Conservation (phyloP, 176 grass and related monocot genomes). For the Cenchrus fungigraminus region DNA sequence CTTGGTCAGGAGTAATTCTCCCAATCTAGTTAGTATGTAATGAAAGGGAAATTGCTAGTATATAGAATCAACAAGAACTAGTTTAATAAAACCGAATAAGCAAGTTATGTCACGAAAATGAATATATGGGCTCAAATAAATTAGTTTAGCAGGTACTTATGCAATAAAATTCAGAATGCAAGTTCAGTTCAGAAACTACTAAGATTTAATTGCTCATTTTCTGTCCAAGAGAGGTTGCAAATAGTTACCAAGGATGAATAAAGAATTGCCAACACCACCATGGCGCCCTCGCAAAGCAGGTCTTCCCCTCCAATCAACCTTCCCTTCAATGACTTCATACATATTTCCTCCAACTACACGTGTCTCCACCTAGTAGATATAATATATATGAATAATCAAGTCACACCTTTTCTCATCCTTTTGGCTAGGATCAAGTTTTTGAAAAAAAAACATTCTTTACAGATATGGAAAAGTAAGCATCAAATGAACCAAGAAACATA, state of each 20-base stretch:
- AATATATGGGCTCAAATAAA: background rate
- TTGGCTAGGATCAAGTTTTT: slow-evolving; percentile 12
- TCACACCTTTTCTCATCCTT: background rate
- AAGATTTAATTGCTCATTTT: background rate
- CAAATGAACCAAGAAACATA: background rate
- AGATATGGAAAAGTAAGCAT: background rate
- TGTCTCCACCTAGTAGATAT: slow-evolving; percentile 20
- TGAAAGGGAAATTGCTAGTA: background rate
- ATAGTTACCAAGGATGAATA: slow-evolving; percentile 52
- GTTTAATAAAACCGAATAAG: background rate
- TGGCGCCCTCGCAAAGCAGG: slow-evolving; percentile 53
- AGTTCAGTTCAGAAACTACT: background rate
- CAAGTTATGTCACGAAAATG: background rate
- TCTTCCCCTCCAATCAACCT: slow-evolving; percentile 62
- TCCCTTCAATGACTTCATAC: slow-evolving; percentile 48
- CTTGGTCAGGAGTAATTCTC: background rate
- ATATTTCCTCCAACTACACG: slow-evolving; percentile 28
- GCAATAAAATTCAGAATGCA: background rate
- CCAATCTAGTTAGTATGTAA: background rate
- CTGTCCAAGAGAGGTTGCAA: background rate
- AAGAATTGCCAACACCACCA: slow-evolving; percentile 52
- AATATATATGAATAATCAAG: slow-evolving; percentile 21
- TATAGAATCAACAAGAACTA: background rate
- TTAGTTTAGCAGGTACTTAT: background rate
- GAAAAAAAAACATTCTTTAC: slow-evolving; percentile 5